Percentiles rank a stretch among this genome's conserved stretches.
phyloP scores from a whole-genome alignment of 2,329 filamentous ascomycete species.

The Alternaria triticimaculans region DNA sequence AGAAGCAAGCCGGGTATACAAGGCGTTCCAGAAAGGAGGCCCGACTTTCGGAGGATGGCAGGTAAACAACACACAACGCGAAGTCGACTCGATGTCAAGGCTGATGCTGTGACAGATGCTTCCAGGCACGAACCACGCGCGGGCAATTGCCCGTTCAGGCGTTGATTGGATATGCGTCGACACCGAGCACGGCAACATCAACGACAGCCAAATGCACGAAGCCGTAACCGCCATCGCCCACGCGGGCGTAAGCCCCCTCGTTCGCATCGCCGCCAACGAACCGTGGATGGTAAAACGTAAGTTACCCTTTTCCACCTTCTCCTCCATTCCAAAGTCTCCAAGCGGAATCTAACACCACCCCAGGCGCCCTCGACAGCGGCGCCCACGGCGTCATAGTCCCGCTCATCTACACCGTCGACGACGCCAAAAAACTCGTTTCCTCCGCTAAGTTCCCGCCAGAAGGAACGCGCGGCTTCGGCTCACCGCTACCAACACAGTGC shows the following conservation, averaged over 20 bases:
- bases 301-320: constrained; percentile 8
- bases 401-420: constrained; percentile 59
- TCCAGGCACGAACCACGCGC: constrained; percentile 50
- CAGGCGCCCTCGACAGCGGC: constrained; percentile 64
- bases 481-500: constrained; percentile 59
- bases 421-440: constrained; percentile 59
- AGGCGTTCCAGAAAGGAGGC: constrained; percentile 57
- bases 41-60: constrained; percentile 65
- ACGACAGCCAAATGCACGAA: constrained; percentile 62
- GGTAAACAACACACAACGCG: constrained; percentile 42
- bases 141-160: constrained; percentile 60
- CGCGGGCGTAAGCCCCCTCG: constrained; percentile 53
- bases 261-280: constrained; percentile 62
- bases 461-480: constrained; percentile 63
- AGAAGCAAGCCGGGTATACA: constrained; percentile 60
- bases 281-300: constrained; percentile 67
- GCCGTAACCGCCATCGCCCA: constrained; percentile 58
- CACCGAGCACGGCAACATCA: constrained; percentile 64
- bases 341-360: neutral
- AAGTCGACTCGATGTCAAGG: neutral
- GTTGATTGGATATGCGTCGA: constrained; percentile 64
- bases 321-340: neutral
- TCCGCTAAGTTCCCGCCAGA: constrained; percentile 63
- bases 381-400: constrained; percentile 66
- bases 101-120: constrained; percentile 11